Conservation (phyloP, 768 basidiomycete species). For the Termitomyces sp. region DNA sequence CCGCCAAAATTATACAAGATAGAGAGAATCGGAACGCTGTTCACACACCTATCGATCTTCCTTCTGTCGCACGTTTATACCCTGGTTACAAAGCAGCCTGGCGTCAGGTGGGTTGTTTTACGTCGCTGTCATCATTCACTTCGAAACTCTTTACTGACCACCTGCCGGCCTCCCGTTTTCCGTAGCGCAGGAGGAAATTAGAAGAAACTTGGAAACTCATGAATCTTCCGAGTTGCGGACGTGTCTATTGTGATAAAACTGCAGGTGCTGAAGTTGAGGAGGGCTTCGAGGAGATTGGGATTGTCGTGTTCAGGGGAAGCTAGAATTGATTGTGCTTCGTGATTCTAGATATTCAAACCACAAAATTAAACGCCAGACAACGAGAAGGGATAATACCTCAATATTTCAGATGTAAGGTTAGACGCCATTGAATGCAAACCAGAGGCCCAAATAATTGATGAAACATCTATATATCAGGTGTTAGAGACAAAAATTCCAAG, state of each 20-base stretch:
- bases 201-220: slow-evolving; percentile 15
- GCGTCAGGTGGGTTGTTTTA: slow-evolving; percentile 7
- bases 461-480: too few relatives aligned
- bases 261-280: not conserved
- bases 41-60: not conserved
- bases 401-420: too few relatives aligned
- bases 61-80: slow-evolving; percentile 4
- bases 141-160: not conserved
- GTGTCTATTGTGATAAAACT: slow-evolving; percentile 13
- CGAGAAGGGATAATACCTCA: too few relatives aligned
- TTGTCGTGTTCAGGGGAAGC: not conserved
- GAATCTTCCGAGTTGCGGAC: slow-evolving; percentile 17
- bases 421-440: too few relatives aligned
- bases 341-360: not conserved
- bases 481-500: too few relatives aligned
- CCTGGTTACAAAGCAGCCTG: slow-evolving; percentile 6
- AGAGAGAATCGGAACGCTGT: not conserved
- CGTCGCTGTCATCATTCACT: too few relatives aligned
- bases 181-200: slow-evolving; percentile 15
- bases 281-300: not conserved
- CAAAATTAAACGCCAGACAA: too few relatives aligned
- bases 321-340: not conserved
- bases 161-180: not conserved
- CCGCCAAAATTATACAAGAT: not conserved
- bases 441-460: too few relatives aligned